These are phyloP conservation scores for Musa troglodytarum DNA, from an alignment of 176 grass and related monocot species.

Conservation along the genomic window DNA sequence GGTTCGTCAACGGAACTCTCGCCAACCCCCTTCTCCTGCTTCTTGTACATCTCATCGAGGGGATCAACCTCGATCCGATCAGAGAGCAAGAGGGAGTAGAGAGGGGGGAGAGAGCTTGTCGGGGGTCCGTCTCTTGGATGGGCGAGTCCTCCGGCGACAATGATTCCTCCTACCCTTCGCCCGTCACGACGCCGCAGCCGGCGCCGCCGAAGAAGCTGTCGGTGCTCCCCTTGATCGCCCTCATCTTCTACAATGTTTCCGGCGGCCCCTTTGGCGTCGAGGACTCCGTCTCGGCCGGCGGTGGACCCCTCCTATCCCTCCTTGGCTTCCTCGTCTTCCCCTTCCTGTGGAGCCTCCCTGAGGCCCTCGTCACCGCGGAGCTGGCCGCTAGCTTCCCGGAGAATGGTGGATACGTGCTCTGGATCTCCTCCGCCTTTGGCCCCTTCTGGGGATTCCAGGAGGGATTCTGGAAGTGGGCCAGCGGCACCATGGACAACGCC, in stretches of 20 bases:
- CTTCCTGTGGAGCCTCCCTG: constrained; percentile 58
- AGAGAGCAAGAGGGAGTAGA: too few relatives aligned
- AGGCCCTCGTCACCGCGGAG: constrained; percentile 85
- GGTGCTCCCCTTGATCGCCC: constrained; percentile 69
- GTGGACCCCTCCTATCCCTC: constrained; percentile 67
- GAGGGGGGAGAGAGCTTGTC: not conserved
- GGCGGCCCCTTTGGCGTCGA: constrained; percentile 90
- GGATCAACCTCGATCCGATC: too few relatives aligned
- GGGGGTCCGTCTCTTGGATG: not conserved
- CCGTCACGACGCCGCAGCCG: not conserved
- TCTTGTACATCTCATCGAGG: too few relatives aligned
- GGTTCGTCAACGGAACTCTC: too few relatives aligned
- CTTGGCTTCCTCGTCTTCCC: constrained; percentile 78
- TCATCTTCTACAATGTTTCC: constrained; percentile 97
- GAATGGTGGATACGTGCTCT: constrained; percentile 83
- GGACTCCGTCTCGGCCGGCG: constrained; percentile 74
- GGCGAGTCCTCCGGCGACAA: not conserved
- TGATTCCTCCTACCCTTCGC: not conserved
- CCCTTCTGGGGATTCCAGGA: constrained; percentile 69
- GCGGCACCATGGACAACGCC: constrained; percentile 90
- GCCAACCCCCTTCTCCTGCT: too few relatives aligned
- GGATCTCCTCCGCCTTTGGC: constrained; percentile 84
- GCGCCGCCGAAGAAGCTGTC: constrained; percentile 30
- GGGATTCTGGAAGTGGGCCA: constrained; percentile 79
- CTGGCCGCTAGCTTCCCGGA: constrained; percentile 66